Percentiles rank a stretch among this genome's conserved stretches.
Evolutionary conservation across 441 rosid species (phyloP).

Genomic region (Rhodomyrtus psidioides): DNA sequence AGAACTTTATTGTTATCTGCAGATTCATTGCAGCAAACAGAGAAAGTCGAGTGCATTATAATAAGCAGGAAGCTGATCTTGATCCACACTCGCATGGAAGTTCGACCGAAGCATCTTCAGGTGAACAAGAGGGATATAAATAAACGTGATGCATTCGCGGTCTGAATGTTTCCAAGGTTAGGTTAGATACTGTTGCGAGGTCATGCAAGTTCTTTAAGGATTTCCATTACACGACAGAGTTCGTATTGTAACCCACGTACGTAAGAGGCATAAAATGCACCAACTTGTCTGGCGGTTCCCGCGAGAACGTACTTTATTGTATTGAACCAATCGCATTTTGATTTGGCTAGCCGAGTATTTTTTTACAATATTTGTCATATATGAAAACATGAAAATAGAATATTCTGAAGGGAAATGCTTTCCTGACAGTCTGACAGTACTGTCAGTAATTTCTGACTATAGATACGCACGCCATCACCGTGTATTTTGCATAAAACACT

Average conservation of each 20-base stretch:
- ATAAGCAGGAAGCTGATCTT: background rate
- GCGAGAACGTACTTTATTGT: background rate
- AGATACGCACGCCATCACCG: too few species aligned
- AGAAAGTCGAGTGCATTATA: background rate
- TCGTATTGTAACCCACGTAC: background rate
- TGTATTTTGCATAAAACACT: too few species aligned
- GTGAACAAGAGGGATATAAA: background rate
- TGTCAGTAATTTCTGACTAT: too few species aligned
- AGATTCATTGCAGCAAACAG: background rate
- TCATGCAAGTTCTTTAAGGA: background rate
- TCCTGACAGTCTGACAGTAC: too few species aligned
- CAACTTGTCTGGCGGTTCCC: background rate
- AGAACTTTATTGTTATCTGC: background rate
- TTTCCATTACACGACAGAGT: conserved; percentile 9
- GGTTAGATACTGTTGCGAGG: conserved; percentile 10
- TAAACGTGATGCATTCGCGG: background rate
- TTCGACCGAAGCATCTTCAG: background rate
- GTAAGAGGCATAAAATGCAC: background rate
- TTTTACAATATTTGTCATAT: background rate
- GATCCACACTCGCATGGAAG: background rate
- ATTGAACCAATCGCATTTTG: background rate
- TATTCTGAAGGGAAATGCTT: background rate
- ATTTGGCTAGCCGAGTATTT: background rate
- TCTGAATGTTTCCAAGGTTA: conserved; percentile 1
- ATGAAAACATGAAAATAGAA: background rate